Base-by-base conservation (phyloP, 257 asterid species). In the Lycium barbarum region DNA sequence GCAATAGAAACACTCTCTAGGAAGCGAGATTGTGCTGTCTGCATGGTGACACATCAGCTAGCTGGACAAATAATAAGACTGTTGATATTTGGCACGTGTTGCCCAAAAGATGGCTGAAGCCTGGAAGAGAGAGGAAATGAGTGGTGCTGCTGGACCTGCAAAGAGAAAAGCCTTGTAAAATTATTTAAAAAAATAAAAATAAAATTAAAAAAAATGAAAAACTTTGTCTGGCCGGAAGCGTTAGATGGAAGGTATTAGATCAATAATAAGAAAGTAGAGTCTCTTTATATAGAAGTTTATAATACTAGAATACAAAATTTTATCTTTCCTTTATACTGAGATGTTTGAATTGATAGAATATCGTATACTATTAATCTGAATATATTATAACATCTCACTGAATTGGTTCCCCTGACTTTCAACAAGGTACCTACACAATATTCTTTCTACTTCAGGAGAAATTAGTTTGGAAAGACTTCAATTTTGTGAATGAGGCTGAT, bases 401-500 rank as follows among this genome's bases (percentile, higher is more conserved):
- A 47, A 47, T 73, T 6, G 26, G 14, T 73, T 76, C 63, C 40
- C 59, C 22, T 15, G 47, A 76, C 43, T 51, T 76, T 76, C 26
- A 35, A 26, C 62, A 53, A 26, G 65, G 26, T 22, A 3, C 82
- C 59, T 51, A 53, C 9, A 14, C 82, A 53, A 51, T 76, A 8
- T 76, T 76, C 53, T 15, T 47, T 65, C 40, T 74, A 49, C 68
- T 80, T 43, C 93, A 94, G 99, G 98, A 89, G 73, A 89, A 82
- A 83, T 85, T 93, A 84, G 97, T 88, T 43, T 6, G 83, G 90
- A 85, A 91, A 87, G 90, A 93, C 86, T 93, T 95, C 84, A 84
- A 92, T 87, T 92, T 95, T 72, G 97, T 92, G 88, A 86, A 87
- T 14, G 97, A 89, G 88, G 98, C 97, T 67, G 82, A 54, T 65